Evolutionary conservation across 2,329 filamentous ascomycete species (phyloP).

Genomic region (Trichoderma breve): DNA sequence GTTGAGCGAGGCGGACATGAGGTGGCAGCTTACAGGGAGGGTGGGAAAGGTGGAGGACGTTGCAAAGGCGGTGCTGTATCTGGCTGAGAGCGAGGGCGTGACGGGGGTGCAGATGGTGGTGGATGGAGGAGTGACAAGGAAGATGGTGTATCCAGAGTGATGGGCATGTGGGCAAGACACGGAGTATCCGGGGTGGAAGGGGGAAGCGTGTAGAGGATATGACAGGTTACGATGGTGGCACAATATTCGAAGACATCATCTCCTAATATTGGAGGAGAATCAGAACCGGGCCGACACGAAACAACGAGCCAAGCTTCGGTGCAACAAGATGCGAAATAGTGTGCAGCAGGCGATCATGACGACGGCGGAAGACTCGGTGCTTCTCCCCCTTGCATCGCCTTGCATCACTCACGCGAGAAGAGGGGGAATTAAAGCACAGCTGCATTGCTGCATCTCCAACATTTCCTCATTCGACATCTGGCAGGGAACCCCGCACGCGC

Average conservation of each 20-base stretch:
- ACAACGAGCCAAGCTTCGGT: not conserved
- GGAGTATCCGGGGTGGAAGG: not conserved
- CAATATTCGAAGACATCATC: not conserved
- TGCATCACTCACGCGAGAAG: not conserved
- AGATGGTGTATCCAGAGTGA: conserved; percentile 34
- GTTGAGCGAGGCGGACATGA: conserved; percentile 42
- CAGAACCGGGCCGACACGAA: not conserved
- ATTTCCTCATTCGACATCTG: not conserved
- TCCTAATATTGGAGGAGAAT: not conserved
- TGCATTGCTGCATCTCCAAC: conserved; percentile 1
- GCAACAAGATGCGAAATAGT: not conserved
- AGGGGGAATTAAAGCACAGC: not conserved
- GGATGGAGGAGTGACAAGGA: conserved; percentile 32
- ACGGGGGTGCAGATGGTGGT: conserved; percentile 32
- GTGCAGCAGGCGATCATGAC: not conserved
- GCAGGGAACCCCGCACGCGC: not conserved
- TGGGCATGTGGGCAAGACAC: not conserved
- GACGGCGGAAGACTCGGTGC: not conserved
- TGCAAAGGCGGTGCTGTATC: conserved; percentile 29
- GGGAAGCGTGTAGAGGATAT: not conserved
- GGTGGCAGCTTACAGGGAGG: conserved; percentile 49
- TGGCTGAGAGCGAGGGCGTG: conserved; percentile 29
- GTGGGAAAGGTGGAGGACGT: conserved; percentile 50
- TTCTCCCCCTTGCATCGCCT: not conserved
- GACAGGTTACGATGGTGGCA: not conserved